Evolutionary conservation across 768 basidiomycete species (phyloP), one percentile per base, ranked within the genome.

Genomic region (Lactifluus hygrophoroides): DNA sequence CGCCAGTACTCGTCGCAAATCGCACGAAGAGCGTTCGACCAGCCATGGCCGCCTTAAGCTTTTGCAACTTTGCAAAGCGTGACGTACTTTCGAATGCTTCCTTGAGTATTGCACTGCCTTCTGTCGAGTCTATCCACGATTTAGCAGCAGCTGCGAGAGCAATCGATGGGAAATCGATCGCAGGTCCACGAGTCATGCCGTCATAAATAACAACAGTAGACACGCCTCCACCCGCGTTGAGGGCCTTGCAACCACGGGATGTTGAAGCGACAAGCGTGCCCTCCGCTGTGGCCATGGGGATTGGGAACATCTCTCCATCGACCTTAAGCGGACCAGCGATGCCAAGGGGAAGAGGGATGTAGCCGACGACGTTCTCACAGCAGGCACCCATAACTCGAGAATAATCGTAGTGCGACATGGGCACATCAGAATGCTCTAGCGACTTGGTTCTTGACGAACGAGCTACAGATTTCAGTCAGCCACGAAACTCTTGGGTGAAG

Each of bases 271-370:
- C 94, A 54, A 99, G 83, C 0, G 96, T 98, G 58, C 96, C 96
- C 71, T 99, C 96, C n/a, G 96, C 94, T 5, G 96, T 99, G 43
- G 96, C 96, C 96, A 99, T 98, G 8, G 96, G 96, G 66, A 99
- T 94, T 40, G 85, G 95, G 66, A 84, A 84, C 47, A 85, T 73
- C 42, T 80, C 74, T 30, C 90, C 93, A 66, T 99, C 95, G 68
- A 99, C 80, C 44, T 82, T 89, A 35, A 99, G 83, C 3, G 96
- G 96, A 2, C 96, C 96, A 16, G 96, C 96, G 60, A 98, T 87
- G 65, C 96, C 96, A 51, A 98, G 85, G 0, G 96, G 96, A 37
- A 99, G 73, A 42, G 95, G 96, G 70, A 97, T 92, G 71, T 90
- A 99, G 32, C 96, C 96, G 48, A 98, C 83, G 51, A 99, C 96